phyloP scores from a whole-genome alignment of 2,329 filamentous ascomycete genomes.

The Laburnicola sp. region DNA sequence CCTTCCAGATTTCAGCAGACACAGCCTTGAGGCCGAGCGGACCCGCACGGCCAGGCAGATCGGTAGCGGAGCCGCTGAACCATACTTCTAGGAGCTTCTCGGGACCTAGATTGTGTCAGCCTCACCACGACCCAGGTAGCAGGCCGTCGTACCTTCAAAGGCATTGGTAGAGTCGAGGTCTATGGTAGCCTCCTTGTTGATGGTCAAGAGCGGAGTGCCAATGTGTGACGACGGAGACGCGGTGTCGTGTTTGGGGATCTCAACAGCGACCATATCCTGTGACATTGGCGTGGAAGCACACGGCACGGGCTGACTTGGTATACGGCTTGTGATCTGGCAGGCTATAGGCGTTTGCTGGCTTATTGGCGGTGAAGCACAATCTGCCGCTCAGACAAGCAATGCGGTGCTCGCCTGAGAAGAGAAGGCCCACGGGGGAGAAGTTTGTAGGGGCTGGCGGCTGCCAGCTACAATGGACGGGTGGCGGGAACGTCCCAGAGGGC shows the following conservation, averaged over 20 bases:
- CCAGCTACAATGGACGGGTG: slow-evolving; percentile 68
- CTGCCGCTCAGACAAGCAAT: slow-evolving; percentile 97
- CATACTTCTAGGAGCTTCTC: slow-evolving; percentile 99
- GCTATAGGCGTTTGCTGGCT: slow-evolving; percentile 27
- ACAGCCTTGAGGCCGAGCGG: slow-evolving; percentile 85
- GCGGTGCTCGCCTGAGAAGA: slow-evolving; percentile 91
- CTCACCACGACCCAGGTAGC: neutral
- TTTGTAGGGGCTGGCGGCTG: slow-evolving; percentile 75
- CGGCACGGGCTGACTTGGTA: slow-evolving; percentile 6
- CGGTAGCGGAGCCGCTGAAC: slow-evolving; percentile 80
- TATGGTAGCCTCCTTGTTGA: slow-evolving; percentile 91
- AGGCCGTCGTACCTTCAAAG: slow-evolving; percentile 74
- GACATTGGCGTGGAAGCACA: slow-evolving; percentile 29
- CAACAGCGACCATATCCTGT: slow-evolving; percentile 80
- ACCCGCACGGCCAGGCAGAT: slow-evolving; percentile 70
- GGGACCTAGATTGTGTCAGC: slow-evolving; percentile 62
- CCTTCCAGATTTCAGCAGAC: slow-evolving; percentile 82
- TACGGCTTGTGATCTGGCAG: slow-evolving; percentile 6
- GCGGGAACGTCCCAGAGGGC: slow-evolving; percentile 67
- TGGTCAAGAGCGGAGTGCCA: slow-evolving; percentile 86
- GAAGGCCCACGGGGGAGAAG: slow-evolving; percentile 80
- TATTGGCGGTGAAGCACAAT: slow-evolving; percentile 77
- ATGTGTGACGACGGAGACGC: slow-evolving; percentile 75
- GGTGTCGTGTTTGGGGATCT: slow-evolving; percentile 78
- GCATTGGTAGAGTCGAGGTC: slow-evolving; percentile 94